phyloP scores from a whole-genome alignment of 2,329 filamentous ascomycete genomes.

The Neonectria sp. region DNA sequence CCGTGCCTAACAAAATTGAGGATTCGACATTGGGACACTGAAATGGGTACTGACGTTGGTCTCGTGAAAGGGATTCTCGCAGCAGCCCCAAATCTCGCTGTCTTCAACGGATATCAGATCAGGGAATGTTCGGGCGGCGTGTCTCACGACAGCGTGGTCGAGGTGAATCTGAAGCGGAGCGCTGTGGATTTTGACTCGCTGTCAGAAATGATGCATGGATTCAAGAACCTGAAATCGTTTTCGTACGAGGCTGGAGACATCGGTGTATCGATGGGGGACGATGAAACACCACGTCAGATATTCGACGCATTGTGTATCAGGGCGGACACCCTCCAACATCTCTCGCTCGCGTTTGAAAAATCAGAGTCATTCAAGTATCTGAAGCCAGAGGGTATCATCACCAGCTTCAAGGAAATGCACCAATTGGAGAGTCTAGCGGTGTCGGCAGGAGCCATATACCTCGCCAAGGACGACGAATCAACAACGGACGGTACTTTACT shows the following conservation, averaged over 20 bases:
- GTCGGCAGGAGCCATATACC: not conserved
- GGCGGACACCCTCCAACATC: slow-evolving; percentile 5
- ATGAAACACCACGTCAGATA: not conserved
- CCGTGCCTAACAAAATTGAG: not conserved
- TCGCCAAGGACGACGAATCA: not conserved
- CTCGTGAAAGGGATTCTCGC: not conserved
- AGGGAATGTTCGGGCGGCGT: not conserved
- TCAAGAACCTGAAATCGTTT: slow-evolving; percentile 5
- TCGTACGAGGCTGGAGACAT: slow-evolving; percentile 6
- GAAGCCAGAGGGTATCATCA: not conserved
- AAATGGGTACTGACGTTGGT: not conserved
- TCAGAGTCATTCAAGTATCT: not conserved
- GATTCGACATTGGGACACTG: slow-evolving; percentile 7
- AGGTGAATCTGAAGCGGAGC: slow-evolving; percentile 6
- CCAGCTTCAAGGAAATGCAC: slow-evolving; percentile 11
- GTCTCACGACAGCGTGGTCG: slow-evolving; percentile 1
- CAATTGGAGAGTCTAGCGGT: slow-evolving; percentile 8
- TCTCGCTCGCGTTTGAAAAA: slow-evolving; percentile 8
- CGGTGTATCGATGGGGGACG: not conserved
- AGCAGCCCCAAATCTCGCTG: slow-evolving; percentile 10
- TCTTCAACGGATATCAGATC: slow-evolving; percentile 5
- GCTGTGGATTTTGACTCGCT: not conserved
- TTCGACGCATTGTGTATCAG: not conserved
- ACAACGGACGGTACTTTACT: not conserved
- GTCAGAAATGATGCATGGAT: not conserved